Percentiles rank a stretch among this genome's conserved stretches.
Evolutionary conservation across 345 rosid genomes (phyloP).

Genomic region (Brassica juncea): DNA sequence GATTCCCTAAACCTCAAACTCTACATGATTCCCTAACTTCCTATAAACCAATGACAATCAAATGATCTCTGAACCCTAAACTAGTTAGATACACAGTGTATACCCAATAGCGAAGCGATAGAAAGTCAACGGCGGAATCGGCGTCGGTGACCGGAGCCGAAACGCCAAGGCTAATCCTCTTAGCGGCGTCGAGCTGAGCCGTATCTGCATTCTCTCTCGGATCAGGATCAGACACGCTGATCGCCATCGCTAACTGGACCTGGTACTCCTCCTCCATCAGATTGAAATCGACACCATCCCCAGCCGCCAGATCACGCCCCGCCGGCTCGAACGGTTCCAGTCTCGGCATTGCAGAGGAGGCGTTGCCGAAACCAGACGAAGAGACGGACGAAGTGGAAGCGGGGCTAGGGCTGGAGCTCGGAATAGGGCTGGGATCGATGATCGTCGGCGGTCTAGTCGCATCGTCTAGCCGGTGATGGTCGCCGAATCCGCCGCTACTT

Average conservation of each 20-base stretch:
- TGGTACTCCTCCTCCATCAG: constrained; percentile 91
- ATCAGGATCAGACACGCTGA: constrained; percentile 87
- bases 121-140: constrained; percentile 60
- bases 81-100: constrained; percentile 9
- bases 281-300: constrained; percentile 59
- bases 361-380: constrained; percentile 46
- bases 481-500: constrained; percentile 66
- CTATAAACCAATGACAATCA: not conserved
- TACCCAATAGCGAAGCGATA: constrained; percentile 91
- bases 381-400: constrained; percentile 38
- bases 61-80: not conserved
- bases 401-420: constrained; percentile 46
- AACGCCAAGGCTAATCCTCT: constrained; percentile 87
- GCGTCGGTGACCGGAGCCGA: constrained; percentile 51
- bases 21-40: not conserved
- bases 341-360: constrained; percentile 48
- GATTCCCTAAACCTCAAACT: not conserved
- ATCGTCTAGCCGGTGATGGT: constrained; percentile 55
- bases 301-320: constrained; percentile 47
- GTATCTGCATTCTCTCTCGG: constrained; percentile 69
- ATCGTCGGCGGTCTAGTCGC: constrained; percentile 46
- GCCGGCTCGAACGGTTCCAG: constrained; percentile 53
- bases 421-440: constrained; percentile 47
- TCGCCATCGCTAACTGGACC: constrained; percentile 92
- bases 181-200: constrained; percentile 94